Evolutionary conservation across 805 yeast genomes (phyloP).

Genomic region (Barnettozyma pratensis): DNA sequence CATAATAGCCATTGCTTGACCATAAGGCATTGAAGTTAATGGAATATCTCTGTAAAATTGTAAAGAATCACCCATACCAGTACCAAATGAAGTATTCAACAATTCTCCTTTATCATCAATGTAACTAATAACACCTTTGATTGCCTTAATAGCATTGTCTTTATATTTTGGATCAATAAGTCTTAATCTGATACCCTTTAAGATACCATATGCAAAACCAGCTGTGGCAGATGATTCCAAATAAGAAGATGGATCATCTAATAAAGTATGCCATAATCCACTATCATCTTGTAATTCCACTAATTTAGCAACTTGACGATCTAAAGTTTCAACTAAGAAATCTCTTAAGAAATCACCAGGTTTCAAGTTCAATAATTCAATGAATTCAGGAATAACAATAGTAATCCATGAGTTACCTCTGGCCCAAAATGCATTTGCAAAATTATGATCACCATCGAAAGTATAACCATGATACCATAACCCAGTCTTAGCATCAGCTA

Average conservation of each 20-base stretch:
- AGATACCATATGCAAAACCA: conserved; percentile 12
- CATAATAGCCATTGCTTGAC: conserved; percentile 14
- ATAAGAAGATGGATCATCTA: conserved; percentile 11
- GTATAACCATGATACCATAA: conserved; percentile 13
- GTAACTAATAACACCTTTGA: conserved; percentile 11
- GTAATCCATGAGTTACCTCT: conserved; percentile 15
- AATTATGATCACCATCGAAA: conserved; percentile 12
- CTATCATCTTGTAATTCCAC: conserved; percentile 10
- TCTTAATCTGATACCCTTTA: conserved; percentile 9
- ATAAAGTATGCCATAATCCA: conserved; percentile 13
- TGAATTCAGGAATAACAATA: conserved; percentile 13
- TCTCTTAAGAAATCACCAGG: conserved; percentile 12
- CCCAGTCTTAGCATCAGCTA: conserved; percentile 9
- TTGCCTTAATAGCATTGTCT: conserved; percentile 9
- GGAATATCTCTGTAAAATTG: conserved; percentile 12
- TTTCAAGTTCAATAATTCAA: conserved; percentile 8
- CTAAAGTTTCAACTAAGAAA: conserved; percentile 9
- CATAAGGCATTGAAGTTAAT: conserved; percentile 13
- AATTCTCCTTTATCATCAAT: conserved; percentile 11
- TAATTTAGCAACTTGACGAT: conserved; percentile 12
- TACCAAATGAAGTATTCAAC: conserved; percentile 11
- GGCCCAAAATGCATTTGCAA: conserved; percentile 12
- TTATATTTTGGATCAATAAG: conserved; percentile 6
- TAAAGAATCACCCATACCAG: conserved; percentile 12
- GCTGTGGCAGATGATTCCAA: conserved; percentile 13